Evolutionary conservation across 1,284 basidiomycete species (phyloP).

Genomic region (Leccinum ponderosum): DNA sequence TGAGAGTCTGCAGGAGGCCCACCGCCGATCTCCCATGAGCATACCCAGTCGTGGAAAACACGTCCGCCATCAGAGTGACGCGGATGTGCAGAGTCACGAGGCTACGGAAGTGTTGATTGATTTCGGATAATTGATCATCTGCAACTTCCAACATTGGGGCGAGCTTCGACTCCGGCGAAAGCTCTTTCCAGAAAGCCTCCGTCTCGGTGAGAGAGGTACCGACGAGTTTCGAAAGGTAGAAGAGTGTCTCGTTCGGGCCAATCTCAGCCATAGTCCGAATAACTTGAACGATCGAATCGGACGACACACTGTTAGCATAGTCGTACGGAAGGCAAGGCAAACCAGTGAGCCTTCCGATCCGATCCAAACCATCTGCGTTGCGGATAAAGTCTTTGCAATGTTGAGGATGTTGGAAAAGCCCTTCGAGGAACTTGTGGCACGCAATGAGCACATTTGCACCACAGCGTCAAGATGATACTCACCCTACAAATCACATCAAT

Average conservation of each 20-base stretch:
- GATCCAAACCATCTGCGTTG: conserved; percentile 72
- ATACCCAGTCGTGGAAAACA: conserved; percentile 85
- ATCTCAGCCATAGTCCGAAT: conserved; percentile 89
- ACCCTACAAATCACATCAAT: conserved; percentile 78
- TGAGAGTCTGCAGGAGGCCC: conserved; percentile 75
- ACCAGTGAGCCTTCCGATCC: conserved; percentile 76
- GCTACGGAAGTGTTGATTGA: conserved; percentile 73
- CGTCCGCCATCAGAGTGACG: conserved; percentile 84
- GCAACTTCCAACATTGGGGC: conserved; percentile 53
- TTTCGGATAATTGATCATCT: conserved; percentile 49
- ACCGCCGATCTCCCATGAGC: conserved; percentile 80
- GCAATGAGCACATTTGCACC: conserved; percentile 9
- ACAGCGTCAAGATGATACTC: conserved; percentile 22
- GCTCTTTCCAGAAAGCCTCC: conserved; percentile 67
- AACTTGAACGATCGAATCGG: conserved; percentile 85
- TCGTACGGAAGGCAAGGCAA: conserved; percentile 90
- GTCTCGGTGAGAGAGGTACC: conserved; percentile 72
- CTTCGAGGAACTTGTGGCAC: conserved; percentile 77
- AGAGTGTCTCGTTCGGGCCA: conserved; percentile 75
- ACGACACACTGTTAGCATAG: conserved; percentile 81
- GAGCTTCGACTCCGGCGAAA: conserved; percentile 58
- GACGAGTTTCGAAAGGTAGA: conserved; percentile 73
- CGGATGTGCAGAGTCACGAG: conserved; percentile 82
- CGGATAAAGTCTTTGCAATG: conserved; percentile 92
- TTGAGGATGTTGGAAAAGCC: conserved; percentile 88